Base-by-base conservation (phyloP, 192 early-diverging fungal genomes). In the Backusella mclennaniae region DNA sequence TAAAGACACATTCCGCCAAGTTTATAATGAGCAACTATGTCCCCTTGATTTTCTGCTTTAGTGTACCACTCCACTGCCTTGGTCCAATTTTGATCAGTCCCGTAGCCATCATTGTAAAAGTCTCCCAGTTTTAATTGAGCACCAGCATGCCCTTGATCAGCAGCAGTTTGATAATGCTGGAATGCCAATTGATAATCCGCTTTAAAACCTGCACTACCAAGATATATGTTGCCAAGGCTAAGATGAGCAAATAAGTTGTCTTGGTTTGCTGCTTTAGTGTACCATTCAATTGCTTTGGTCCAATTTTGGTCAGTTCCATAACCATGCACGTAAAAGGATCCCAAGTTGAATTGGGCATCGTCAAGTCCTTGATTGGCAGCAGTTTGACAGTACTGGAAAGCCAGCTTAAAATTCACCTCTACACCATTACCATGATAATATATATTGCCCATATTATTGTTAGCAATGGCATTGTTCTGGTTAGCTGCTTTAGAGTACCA, bases 241-340 rank as follows among this genome's bases (percentile, higher is more conserved):
- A 77, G 77, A 6, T 82, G 73, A 9, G 80, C 80, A 9, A n/a
- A 23, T 5, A 76, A 35, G 8, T 82, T 73, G 67, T 82, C 31
- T 6, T 53, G 76, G 15, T 74, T 76, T 41, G 73, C 72, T 19
- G 76, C 80, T 23, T 73, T 44, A 26, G 74, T 82, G 73, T 82
- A 82, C 53, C 75, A 70, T 19, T 8, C 17, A 1, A 78, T 52
- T 6, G 80, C 80, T 49, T 66, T 36, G 53, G 69, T 67, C 8
- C 77, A 31, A 49, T 82, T 75, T 66, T 76, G 44, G 14, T 73
- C 76, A 6, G 81, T 71, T 15, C 79, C 79, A 21, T 76, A 35
- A 0, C 79, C 83, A 56, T 70, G 12, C 35, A 74, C 70, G n/a
- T 78, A 78, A 66, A 78, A 52, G 7, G 69, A 67, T 19, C 79